Conservation (phyloP, 2,329 filamentous ascomycete genomes). For the Claviceps arundinis region DNA sequence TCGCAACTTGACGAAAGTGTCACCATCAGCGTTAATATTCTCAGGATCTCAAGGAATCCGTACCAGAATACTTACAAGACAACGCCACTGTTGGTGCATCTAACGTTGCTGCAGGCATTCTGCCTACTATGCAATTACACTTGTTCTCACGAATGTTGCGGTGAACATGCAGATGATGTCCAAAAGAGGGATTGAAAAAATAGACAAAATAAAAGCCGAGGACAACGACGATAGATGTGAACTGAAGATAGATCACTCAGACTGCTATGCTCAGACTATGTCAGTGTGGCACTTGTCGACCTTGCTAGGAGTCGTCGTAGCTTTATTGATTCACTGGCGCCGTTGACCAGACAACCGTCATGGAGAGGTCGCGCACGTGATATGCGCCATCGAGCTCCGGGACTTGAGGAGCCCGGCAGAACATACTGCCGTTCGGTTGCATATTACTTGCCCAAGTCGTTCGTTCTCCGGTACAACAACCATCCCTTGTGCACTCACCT, state of each 20-base stretch:
- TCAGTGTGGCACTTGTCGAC: not conserved
- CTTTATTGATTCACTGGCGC: not conserved
- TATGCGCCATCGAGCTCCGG: not conserved
- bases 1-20: slow-evolving; percentile 55
- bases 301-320: not conserved
- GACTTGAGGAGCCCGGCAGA: slow-evolving; percentile 14
- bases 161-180: not conserved
- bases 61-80: slow-evolving; percentile 39
- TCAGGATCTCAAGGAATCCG: too few species aligned
- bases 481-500: slow-evolving; percentile 18
- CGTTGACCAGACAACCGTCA: slow-evolving; percentile 11
- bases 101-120: slow-evolving; percentile 47
- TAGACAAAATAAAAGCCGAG: not conserved
- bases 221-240: not conserved
- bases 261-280: not conserved
- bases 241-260: not conserved
- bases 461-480: slow-evolving; percentile 15
- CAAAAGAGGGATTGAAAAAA: not conserved
- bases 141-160: not conserved
- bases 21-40: not conserved
- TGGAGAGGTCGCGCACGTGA: slow-evolving; percentile 13
- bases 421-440: slow-evolving; percentile 15
- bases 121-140: slow-evolving; percentile 11
- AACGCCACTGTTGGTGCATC: slow-evolving; percentile 53
- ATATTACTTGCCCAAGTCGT: slow-evolving; percentile 11